Base-by-base conservation (phyloP, 352 stramenopile species). In the Pythium grandisporangium region DNA sequence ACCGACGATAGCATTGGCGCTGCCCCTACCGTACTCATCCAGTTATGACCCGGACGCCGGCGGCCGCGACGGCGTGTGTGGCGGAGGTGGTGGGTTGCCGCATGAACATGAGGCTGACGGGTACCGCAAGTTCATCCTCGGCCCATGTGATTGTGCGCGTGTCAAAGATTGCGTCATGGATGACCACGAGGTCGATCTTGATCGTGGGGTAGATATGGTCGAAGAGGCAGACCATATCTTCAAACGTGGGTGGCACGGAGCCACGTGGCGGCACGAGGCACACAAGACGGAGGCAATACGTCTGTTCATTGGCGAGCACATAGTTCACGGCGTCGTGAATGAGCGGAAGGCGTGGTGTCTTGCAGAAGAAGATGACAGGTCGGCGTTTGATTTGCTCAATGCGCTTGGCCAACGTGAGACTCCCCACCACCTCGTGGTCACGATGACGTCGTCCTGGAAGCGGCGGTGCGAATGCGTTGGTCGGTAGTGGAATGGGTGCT, bases 301-400 rank as follows among this genome's bases (percentile, higher is more conserved):
- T 95, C 62, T 95, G 74, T 33, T 87, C 73, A 57, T 96, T 95
- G 6, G 66, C 47, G 36, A 84, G 72, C 45, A 96, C 81, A 43
- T 96, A 96, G 11, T 79, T 50, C 24, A 96, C 73, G 5, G 84
- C 85, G 30, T 96, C 89, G 49, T 96, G 96, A 40, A 96, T 74
- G 51, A 84, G 74, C 22, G 87, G 81, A 10, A 95, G 52, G 47
- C 94, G 86, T 13, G 79, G 63, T 6, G 68, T 46, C 51, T 96
- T 96, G 55, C 66, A 84, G 51, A 95, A 96, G 57, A 95, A 96
- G 5, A 96, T 65, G 29, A 84, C 71, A 0, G 84, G 86, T 11
- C 68, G 75, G 16, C 72, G 65, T 58, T 90, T 84, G 63, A 84
- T 68, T 16, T 30, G 58, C 41, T 86, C 65, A 30, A 96, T 79